Evolutionary conservation across 176 grass and related monocot species (phyloP), one percentile per base, ranked within the genome.

Genomic region (Aegilops longissima): DNA sequence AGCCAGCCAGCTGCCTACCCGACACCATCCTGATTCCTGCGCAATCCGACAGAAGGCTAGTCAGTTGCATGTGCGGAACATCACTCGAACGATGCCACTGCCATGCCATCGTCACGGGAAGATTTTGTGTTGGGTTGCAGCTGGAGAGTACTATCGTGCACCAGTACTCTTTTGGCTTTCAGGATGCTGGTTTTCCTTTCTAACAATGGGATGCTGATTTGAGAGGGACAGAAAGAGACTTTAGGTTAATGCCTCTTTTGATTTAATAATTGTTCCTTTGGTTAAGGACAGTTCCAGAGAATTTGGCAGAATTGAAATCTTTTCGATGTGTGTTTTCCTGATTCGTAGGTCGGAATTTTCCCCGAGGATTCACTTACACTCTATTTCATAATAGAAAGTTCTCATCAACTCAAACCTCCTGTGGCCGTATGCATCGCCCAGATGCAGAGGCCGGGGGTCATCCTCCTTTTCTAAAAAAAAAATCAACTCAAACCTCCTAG

Each of bases 131-230:
- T 82, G 70, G 29, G 8, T 23, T 62, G 36, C 83, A 56, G 66
- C 25, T 66, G 42, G 31, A 52, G 39, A 89, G 63, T 42, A 77
- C 17, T 12, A 77, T 77, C 30, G 18, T 20, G 2, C 24, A 36
- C 12, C 8, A 34, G 30, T 83, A 27, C 27, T 79, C 44, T 51
- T 12, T 30, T 73, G 65, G 58, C 42, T 84, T 84, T 73, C 5
- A 31, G 16, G 66, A 80, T 79, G 58, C 74, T 79, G 74, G 29
- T 76, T 45, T 18, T 18, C 13, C 24, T 76, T 76, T 76, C 8
- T 4, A 9, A 18, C 0, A 76, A 51, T 76, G 44, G 23, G 80
- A 83, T 83, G 59, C 84, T 83, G 80, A 86, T 87, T 66, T 49
- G 58, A 54, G 39, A 40, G 29, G 21, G 66, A 58, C 65, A 79